Evolutionary conservation across 768 basidiomycete genomes (phyloP), one percentile per base, ranked within the genome.

Genomic region (Podaxis rugospora): DNA sequence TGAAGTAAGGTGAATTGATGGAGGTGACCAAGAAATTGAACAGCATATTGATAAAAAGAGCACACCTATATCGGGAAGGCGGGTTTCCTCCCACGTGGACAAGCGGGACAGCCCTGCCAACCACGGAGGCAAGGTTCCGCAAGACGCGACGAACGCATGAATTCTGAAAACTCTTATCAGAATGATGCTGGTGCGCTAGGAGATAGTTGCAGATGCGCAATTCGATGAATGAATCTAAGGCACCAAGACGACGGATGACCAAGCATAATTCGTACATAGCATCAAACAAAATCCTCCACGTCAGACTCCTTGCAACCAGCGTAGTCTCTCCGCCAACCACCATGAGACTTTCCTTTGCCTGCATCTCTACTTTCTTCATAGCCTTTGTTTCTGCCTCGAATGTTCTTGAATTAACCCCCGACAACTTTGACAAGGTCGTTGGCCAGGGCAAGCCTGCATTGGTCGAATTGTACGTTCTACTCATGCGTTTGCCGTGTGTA

Each of bases 391-490:
- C 76, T 61, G 90, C 90, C 47, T 94, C 91, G 7, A 93, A 94
- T 68, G 95, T 97, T 54, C 62, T 95, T 47, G 93, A 94, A 6
- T 85, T 96, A 50, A 82, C 71, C 50, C 79, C 89, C 0, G 78
- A 80, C 63, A 92, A 89, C 75, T 97, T 94, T 70, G 88, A 93
- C 71, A 65, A 75, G 28, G 71, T 86, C 59, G 76, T 96, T 68
- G 94, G 93, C 53, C 75, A 88, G 60, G 92, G 89, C 57, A 91
- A 84, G 68, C 89, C 92, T 58, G 92, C 88, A 67, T 80, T 95
- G 36, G 92, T 96, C 25, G 93, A 95, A 75, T 95, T 96, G 93
- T 95, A 68, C 73, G 93, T 82, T 25, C 3, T 32, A 21, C 11
- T 14, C 21, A 49, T 42, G 44, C 62, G 27, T 13, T 21, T 36